A percentile compares a stretch with the other conserved stretches of the same genome.
These are phyloP conservation scores for Yamadazyma friedrichii DNA, from an alignment of 1,139 yeast species.

Conservation along the genomic window DNA sequence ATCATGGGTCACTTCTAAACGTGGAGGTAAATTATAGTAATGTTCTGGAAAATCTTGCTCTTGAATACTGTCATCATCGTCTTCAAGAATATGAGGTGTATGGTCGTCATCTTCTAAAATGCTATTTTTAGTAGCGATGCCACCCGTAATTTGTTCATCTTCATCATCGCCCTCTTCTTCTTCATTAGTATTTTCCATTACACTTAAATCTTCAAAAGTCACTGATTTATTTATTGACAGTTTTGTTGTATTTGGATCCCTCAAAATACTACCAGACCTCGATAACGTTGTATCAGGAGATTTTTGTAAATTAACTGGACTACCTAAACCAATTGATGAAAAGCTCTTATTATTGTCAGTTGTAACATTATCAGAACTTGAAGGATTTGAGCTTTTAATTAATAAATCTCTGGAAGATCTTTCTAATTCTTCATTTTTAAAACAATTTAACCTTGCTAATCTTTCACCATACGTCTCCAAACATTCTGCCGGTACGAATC, in stretches of 20 bases:
- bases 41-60: conserved; percentile 22
- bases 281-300: conserved; percentile 17
- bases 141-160: conserved; percentile 15
- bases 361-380: conserved; percentile 13
- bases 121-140: conserved; percentile 5
- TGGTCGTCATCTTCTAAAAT: not conserved
- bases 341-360: conserved; percentile 7
- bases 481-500: conserved; percentile 96
- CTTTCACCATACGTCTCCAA: conserved; percentile 90
- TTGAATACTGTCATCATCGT: conserved; percentile 9
- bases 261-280: conserved; percentile 18
- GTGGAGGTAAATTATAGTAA: conserved; percentile 21
- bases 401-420: conserved; percentile 22
- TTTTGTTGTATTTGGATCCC: conserved; percentile 16
- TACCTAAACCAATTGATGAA: conserved; percentile 14
- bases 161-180: conserved; percentile 11
- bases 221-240: conserved; percentile 33
- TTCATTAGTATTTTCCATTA: conserved; percentile 26
- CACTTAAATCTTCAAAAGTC: conserved; percentile 39
- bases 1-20: conserved; percentile 16
- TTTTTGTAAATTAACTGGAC: conserved; percentile 17
- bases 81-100: conserved; percentile 1
- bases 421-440: conserved; percentile 81
- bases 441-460: conserved; percentile 86
- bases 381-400: conserved; percentile 9